These are phyloP conservation scores for Nakazawaea ambrosiae DNA, from an alignment of 805 yeast species.

Conservation along the genomic window DNA sequence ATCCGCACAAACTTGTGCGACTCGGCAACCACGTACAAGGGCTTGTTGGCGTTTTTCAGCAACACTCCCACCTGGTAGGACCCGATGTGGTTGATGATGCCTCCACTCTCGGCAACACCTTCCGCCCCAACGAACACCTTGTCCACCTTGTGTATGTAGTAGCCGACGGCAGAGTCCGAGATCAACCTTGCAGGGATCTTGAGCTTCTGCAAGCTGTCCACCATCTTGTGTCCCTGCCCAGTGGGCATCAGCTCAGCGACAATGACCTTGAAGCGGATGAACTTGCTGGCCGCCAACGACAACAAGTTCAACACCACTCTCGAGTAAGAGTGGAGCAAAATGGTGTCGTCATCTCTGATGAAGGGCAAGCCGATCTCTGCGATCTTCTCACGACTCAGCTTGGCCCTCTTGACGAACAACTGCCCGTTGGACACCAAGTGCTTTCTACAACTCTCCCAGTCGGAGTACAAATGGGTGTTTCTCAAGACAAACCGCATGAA, in stretches of 20 bases:
- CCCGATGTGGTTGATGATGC: constrained; percentile 92
- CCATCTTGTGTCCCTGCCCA: constrained; percentile 67
- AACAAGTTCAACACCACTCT: constrained; percentile 82
- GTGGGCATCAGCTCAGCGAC: constrained; percentile 93
- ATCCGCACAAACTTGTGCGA: constrained; percentile 93
- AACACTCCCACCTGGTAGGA: constrained; percentile 91
- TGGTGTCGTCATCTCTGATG: constrained; percentile 86
- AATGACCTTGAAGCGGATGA: constrained; percentile 79
- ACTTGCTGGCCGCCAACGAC: constrained; percentile 66
- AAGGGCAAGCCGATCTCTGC: constrained; percentile 86
- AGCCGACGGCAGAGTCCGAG: constrained; percentile 92
- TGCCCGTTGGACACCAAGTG: constrained; percentile 93
- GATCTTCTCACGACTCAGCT: constrained; percentile 78
- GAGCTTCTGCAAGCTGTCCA: constrained; percentile 51
- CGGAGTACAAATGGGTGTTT: constrained; percentile 79
- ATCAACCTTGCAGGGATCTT: constrained; percentile 86
- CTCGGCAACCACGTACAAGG: constrained; percentile 90
- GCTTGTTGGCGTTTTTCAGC: constrained; percentile 86
- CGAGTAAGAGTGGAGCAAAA: constrained; percentile 85
- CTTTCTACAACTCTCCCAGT: constrained; percentile 89
- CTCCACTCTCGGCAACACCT: constrained; percentile 98
- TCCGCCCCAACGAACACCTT: constrained; percentile 97
- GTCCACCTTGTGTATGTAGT: constrained; percentile 83
- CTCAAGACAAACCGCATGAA: constrained; percentile 90
- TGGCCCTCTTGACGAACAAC: constrained; percentile 84